These are phyloP conservation scores for Amaranthus hypochondriacus DNA, from an alignment of 148 eudicot genomes.

Conservation along the genomic window DNA sequence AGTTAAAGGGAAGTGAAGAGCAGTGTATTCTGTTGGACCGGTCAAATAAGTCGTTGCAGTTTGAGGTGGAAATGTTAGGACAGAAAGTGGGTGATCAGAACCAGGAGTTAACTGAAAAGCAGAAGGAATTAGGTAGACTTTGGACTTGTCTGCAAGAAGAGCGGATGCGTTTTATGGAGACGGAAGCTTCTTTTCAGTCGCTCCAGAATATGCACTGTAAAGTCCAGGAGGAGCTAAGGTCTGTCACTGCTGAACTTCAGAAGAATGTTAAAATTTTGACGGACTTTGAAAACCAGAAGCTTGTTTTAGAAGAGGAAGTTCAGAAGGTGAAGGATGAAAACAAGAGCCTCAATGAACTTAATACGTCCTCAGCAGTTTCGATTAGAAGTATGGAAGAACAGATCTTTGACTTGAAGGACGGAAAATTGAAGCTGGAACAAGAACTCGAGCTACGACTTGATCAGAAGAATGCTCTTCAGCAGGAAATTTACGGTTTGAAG, in stretches of 20 bases:
- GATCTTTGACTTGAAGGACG: slow-evolving; percentile 46
- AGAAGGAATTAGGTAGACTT: slow-evolving; percentile 76
- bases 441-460: slow-evolving; percentile 67
- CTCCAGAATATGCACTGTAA: slow-evolving; percentile 66
- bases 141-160: slow-evolving; percentile 81
- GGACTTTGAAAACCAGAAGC: slow-evolving; percentile 55
- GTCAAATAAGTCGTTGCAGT: slow-evolving; percentile 56
- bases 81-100: slow-evolving; percentile 54
- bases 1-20: slow-evolving; percentile 75
- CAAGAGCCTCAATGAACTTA: slow-evolving; percentile 57
- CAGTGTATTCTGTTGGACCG: slow-evolving; percentile 54
- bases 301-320: slow-evolving; percentile 42
- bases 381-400: slow-evolving; percentile 59
- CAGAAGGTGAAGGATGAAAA: slow-evolving; percentile 65
- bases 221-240: slow-evolving; percentile 70
- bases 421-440: slow-evolving; percentile 53
- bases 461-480: slow-evolving; percentile 76
- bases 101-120: slow-evolving; percentile 81
- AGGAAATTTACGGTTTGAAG: slow-evolving; percentile 66
- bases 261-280: slow-evolving; percentile 52
- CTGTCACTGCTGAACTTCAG: slow-evolving; percentile 64
- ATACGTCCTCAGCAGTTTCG: slow-evolving; percentile 54
- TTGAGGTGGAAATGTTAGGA: slow-evolving; percentile 52
- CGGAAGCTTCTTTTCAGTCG: slow-evolving; percentile 74
- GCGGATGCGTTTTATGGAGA: slow-evolving; percentile 65